Evolutionary conservation across 2,329 filamentous ascomycete genomes (phyloP).

Genomic region (Pestalotiopsis sp.): DNA sequence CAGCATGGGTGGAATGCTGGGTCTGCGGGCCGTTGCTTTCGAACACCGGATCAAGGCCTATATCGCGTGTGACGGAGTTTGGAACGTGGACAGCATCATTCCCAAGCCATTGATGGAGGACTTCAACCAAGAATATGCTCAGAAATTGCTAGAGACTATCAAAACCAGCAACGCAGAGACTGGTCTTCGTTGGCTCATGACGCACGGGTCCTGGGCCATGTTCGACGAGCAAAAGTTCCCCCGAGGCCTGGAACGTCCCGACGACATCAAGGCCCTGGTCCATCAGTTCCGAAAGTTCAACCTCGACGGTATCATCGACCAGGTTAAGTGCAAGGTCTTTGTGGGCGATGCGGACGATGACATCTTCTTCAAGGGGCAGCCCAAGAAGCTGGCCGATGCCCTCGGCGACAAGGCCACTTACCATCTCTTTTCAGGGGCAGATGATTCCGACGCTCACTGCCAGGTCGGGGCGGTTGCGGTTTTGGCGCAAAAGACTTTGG

Average conservation of each 20-base stretch:
- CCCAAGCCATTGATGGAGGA: neutral
- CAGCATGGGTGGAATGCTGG: conserved; percentile 44
- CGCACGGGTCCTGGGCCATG: neutral
- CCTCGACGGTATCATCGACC: neutral
- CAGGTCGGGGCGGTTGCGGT: neutral
- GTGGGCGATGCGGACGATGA: conserved; percentile 25
- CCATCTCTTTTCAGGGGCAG: neutral
- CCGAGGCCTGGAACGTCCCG: neutral
- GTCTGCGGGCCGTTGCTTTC: conserved; percentile 43
- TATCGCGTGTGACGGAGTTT: conserved; percentile 42
- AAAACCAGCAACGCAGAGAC: neutral
- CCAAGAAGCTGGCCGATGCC: conserved; percentile 20
- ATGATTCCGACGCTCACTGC: neutral
- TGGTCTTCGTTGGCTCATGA: neutral
- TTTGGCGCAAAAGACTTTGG: neutral
- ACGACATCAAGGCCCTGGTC: neutral
- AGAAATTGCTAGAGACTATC: neutral
- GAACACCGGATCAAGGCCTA: conserved; percentile 43
- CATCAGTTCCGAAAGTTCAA: neutral
- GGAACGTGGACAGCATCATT: conserved; percentile 20
- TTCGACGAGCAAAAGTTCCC: neutral
- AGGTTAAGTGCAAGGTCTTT: conserved; percentile 22
- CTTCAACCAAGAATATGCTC: neutral
- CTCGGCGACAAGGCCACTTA: conserved; percentile 24
- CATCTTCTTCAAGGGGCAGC: conserved; percentile 29